A percentile compares a stretch with the other conserved stretches of the same genome.
phyloP scores from a whole-genome alignment of 139 green algal species.

The Chlorella ohadii region DNA sequence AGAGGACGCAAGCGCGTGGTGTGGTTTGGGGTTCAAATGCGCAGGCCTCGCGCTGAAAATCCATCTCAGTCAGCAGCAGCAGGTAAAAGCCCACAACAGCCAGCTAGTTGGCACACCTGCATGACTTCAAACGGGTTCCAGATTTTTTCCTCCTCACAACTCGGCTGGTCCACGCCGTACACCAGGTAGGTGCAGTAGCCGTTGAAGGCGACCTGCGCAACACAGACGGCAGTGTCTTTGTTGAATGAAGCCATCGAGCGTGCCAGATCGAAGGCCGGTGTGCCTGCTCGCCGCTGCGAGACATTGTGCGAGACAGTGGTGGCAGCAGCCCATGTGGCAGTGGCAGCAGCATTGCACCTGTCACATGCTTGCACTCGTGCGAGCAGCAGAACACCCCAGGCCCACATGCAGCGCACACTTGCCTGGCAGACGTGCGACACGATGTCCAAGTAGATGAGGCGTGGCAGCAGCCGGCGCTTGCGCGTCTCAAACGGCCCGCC shows the following conservation, averaged over 20 bases:
- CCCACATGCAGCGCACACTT: neutral
- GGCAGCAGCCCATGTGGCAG: neutral
- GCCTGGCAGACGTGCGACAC: slow-evolving; percentile 28
- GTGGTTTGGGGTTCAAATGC: too few species aligned
- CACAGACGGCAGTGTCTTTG: too few species aligned
- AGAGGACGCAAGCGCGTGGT: too few species aligned
- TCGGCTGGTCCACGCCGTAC: neutral
- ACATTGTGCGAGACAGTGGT: too few species aligned
- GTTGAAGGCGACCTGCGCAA: slow-evolving; percentile 32
- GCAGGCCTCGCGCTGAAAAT: too few species aligned
- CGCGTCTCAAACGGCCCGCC: slow-evolving; percentile 59
- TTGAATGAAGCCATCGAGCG: too few species aligned
- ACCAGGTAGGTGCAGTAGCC: slow-evolving; percentile 30
- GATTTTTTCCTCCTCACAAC: neutral
- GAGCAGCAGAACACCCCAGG: neutral
- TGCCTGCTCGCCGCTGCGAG: neutral
- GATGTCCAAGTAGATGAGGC: slow-evolving; percentile 43
- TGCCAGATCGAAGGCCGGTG: too few species aligned
- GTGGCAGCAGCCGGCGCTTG: slow-evolving; percentile 32
- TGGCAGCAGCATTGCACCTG: neutral
- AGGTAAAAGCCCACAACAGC: too few species aligned
- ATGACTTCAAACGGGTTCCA: slow-evolving; percentile 32
- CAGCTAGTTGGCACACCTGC: slow-evolving; percentile 15
- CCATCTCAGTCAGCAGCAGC: too few species aligned
- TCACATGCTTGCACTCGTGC: too few species aligned